Conservation (phyloP, 371 early-diverging fungal genomes). For the Parasitella parasitica region DNA sequence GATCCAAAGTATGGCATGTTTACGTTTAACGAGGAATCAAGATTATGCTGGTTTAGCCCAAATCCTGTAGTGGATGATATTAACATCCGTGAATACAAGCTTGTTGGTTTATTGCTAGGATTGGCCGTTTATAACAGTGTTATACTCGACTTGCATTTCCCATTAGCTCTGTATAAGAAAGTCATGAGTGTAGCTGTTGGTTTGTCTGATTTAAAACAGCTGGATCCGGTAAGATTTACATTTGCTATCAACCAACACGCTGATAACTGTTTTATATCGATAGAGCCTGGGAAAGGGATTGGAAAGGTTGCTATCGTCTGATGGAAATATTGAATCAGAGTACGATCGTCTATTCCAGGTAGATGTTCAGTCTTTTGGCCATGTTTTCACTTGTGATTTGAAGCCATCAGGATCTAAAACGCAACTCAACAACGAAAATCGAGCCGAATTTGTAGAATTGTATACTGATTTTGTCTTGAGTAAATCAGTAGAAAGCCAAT, state of each 20-base stretch:
- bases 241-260: background rate
- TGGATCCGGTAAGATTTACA: conserved; percentile 54
- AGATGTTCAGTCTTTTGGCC: conserved; percentile 65
- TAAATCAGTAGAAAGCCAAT: conserved; percentile 73
- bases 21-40: conserved; percentile 77
- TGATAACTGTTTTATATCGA: background rate
- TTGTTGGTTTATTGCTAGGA: conserved; percentile 85
- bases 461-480: conserved; percentile 76
- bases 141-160: conserved; percentile 77
- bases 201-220: conserved; percentile 56
- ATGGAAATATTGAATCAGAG: conserved; percentile 57
- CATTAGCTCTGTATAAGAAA: conserved; percentile 83
- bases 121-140: conserved; percentile 81
- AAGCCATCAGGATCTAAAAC: conserved; percentile 62
- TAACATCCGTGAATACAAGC: conserved; percentile 74
- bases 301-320: conserved; percentile 54
- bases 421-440: conserved; percentile 65
- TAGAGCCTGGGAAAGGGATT: conserved; percentile 69
- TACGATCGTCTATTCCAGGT: conserved; percentile 73
- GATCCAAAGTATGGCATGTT: conserved; percentile 95
- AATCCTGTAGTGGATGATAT: conserved; percentile 63
- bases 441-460: conserved; percentile 69
- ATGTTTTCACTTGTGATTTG: conserved; percentile 58
- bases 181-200: conserved; percentile 62
- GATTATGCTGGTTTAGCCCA: conserved; percentile 86